Evolutionary conservation across 2,329 filamentous ascomycete genomes (phyloP).

Genomic region (Teratosphaeria zuluensis): DNA sequence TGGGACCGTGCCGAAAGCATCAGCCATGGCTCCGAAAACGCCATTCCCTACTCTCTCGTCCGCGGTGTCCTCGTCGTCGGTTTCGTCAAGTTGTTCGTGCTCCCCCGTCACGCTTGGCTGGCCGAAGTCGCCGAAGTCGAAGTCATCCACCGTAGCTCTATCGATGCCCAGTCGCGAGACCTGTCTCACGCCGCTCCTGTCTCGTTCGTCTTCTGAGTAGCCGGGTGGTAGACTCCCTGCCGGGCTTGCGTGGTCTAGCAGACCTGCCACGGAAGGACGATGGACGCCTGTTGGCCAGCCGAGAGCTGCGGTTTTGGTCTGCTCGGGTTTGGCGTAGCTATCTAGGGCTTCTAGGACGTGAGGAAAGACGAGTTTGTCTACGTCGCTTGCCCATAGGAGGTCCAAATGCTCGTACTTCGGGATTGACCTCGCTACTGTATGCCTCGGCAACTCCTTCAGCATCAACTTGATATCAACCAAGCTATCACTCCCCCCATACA

Average conservation of each 20-base stretch:
- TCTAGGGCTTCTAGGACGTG: conserved; percentile 86
- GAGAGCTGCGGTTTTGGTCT: conserved; percentile 12
- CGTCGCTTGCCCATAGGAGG: conserved; percentile 86
- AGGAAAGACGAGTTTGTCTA: conserved; percentile 74
- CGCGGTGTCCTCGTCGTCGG: conserved; percentile 17
- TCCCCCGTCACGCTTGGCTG: conserved; percentile 14
- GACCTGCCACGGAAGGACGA: conserved; percentile 5
- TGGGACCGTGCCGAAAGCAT: conserved; percentile 1
- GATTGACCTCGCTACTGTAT: conserved; percentile 78
- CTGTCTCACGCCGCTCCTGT: conserved; percentile 1
- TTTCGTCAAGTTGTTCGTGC: conserved; percentile 20
- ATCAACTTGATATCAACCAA: conserved; percentile 89
- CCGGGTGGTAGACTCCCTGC: conserved; percentile 18
- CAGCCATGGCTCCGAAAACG: background rate
- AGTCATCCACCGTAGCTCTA: background rate
- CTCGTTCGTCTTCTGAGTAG: conserved; percentile 19
- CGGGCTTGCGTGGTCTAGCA: conserved; percentile 8
- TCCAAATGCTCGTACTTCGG: conserved; percentile 94
- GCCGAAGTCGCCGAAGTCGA: conserved; percentile 7
- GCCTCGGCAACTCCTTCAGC: conserved; percentile 74
- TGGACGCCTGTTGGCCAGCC: conserved; percentile 7
- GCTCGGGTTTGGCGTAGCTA: conserved; percentile 39
- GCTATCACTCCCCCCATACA: conserved; percentile 90
- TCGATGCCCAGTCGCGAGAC: background rate
- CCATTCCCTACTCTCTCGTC: background rate